Percentiles rank a stretch among this genome's conserved stretches.
phyloP scores from a whole-genome alignment of 352 stramenopile species.

The Pseudoperonospora humuli region DNA sequence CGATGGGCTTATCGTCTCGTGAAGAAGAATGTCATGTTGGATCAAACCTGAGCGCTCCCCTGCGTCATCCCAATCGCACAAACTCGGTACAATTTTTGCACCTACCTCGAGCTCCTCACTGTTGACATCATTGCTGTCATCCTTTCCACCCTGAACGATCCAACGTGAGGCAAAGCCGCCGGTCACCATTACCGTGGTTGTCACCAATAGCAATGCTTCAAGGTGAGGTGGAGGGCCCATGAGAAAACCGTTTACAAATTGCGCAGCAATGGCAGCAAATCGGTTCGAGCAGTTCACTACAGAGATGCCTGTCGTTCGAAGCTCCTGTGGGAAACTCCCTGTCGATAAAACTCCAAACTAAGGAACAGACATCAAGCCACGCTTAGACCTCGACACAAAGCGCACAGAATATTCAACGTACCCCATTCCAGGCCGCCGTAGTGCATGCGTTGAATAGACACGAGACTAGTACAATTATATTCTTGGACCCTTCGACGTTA shows the following conservation, averaged over 20 bases:
- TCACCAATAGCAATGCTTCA: conserved; percentile 66
- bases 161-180: conserved; percentile 43
- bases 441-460: conserved; percentile 90
- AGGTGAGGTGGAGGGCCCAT: conserved; percentile 72
- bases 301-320: conserved; percentile 86
- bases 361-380: not conserved
- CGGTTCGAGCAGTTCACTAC: conserved; percentile 84
- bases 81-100: conserved; percentile 1
- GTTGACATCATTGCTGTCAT: conserved; percentile 18
- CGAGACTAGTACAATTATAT: conserved; percentile 76
- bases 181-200: conserved; percentile 61
- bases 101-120: conserved; percentile 12
- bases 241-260: conserved; percentile 88
- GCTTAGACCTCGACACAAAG: not conserved
- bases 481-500: conserved; percentile 50
- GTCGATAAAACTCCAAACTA: conserved; percentile 86
- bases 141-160: conserved; percentile 30
- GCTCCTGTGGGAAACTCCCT: conserved; percentile 84
- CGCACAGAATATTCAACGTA: conserved; percentile 15
- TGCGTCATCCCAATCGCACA: conserved; percentile 10
- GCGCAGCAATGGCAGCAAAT: conserved; percentile 84
- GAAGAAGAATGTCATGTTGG: conserved; percentile 19
- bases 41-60: conserved; percentile 21
- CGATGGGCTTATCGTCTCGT: conserved; percentile 17
- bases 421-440: conserved; percentile 86